These are phyloP conservation scores for Chrysanthemum lavandulifolium DNA, from an alignment of 129 eudicot genomes.

Conservation along the genomic window DNA sequence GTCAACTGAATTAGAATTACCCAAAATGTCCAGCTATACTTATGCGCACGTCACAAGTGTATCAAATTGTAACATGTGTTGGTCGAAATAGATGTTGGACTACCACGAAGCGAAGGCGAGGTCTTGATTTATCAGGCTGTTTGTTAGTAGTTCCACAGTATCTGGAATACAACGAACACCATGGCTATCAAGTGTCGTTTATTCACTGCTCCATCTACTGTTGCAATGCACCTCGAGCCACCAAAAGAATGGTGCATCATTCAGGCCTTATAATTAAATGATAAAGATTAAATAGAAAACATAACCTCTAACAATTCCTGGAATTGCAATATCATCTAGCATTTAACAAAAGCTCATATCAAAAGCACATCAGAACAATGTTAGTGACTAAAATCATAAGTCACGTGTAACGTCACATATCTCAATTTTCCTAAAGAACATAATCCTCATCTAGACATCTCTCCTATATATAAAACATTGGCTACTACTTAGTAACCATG, in stretches of 20 bases:
- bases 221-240: slow-evolving; percentile 76
- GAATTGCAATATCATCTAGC: background rate
- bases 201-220: slow-evolving; percentile 63
- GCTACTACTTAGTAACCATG: too few species aligned
- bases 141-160: slow-evolving; percentile 73
- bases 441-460: too few species aligned
- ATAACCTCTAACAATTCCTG: background rate
- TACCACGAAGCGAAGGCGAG: slow-evolving; percentile 89
- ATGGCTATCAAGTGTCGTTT: slow-evolving; percentile 66
- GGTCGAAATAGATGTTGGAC: background rate
- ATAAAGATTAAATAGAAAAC: background rate
- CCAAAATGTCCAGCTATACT: too few species aligned
- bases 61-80: background rate
- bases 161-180: slow-evolving; percentile 90
- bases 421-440: too few species aligned
- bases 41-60: too few species aligned
- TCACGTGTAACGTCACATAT: too few species aligned
- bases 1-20: too few species aligned
- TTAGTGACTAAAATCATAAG: too few species aligned
- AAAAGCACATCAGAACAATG: too few species aligned
- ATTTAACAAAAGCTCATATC: too few species aligned
- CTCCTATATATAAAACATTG: too few species aligned
- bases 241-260: slow-evolving; percentile 19
- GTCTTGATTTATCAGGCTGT: slow-evolving; percentile 70
- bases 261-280: background rate